Percentiles rank a stretch among this genome's conserved stretches.
These are phyloP conservation scores for Brassica juncea DNA, from an alignment of 345 rosid genomes.

Conservation along the genomic window DNA sequence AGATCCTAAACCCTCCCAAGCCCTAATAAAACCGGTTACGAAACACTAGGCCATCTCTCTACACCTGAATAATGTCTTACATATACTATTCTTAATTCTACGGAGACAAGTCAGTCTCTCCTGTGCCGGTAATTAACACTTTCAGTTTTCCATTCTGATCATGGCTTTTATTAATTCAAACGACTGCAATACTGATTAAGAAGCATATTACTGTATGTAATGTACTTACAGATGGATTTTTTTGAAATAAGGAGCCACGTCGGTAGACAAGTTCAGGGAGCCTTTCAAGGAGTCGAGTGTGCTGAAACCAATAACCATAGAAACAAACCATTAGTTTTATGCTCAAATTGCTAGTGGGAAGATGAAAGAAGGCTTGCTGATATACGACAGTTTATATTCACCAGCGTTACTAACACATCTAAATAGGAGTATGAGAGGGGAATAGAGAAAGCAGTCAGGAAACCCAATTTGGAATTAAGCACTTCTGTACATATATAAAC, in stretches of 20 bases:
- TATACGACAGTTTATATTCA: not conserved
- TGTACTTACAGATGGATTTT: constrained; percentile 69
- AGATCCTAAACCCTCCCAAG: constrained; percentile 11
- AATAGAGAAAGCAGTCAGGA: constrained; percentile 15
- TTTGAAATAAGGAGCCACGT: constrained; percentile 73
- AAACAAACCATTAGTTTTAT: constrained; percentile 25
- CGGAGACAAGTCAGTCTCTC: constrained; percentile 20
- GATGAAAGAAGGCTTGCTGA: constrained; percentile 8
- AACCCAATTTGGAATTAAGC: constrained; percentile 4
- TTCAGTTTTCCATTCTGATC: constrained; percentile 5
- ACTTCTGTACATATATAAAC: constrained; percentile 5
- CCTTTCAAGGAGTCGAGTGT: constrained; percentile 72
- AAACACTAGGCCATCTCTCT: constrained; percentile 13
- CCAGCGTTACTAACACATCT: not conserved
- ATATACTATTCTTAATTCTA: constrained; percentile 18
- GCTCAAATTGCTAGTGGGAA: constrained; percentile 14
- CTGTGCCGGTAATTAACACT: constrained; percentile 10
- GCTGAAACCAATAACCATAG: constrained; percentile 52
- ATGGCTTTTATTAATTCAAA: constrained; percentile 15
- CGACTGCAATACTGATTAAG: constrained; percentile 4
- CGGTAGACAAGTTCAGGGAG: constrained; percentile 74
- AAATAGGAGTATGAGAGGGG: constrained; percentile 10
- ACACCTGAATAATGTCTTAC: not conserved
- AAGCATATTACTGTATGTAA: not conserved
- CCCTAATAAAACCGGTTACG: constrained; percentile 9